Base-by-base conservation (phyloP, 1,284 basidiomycete genomes). In the Cystobasidium slooffiae region DNA sequence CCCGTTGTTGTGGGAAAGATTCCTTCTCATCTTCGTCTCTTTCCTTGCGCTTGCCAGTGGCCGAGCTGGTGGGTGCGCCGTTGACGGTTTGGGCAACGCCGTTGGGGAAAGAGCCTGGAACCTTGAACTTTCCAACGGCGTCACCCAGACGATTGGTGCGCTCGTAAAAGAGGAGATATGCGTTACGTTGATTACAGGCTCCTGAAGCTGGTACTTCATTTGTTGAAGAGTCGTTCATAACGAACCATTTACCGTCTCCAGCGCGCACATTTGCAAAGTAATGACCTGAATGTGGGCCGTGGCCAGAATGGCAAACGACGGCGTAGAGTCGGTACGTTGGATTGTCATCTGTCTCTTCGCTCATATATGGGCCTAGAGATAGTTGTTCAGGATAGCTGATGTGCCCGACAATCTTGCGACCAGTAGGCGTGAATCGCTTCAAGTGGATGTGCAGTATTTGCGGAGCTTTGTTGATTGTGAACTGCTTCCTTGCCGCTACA, bases 151-250 rank as follows among this genome's bases (percentile, higher is more conserved):
- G 56, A 24, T 68, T 74, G 10, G 56, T 68, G 20, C 89, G 88
- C 55, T 94, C 86, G 82, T 99, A 99, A 84, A 96, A 96, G 65
- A 99, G 85, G 74, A 98, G 87, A 79, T 99, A 99, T 64, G 96
- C 97, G 78, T 88, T 93, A 82, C 89, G 91, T 83, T 89, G 87
- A 75, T 85, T 84, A 39, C 88, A 83, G 6, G 56, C 64, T 55
- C 18, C 55, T 64, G 72, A 89, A 88, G 6, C 85, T 49, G 43
- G 66, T 20, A 43, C 79, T 81, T 77, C 31, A 80, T 76, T 85
- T 49, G 94, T 90, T 52, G 85, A 85, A 51, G 94, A 93, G 83
- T 99, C 97, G 83, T 99, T 97, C 89, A 95, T 95, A 83, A 93
- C 88, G 82, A 88, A 91, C 94, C 95, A 98, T 69, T 84, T 84